Conservation (phyloP, 2,329 filamentous ascomycete genomes). For the Paecilomyces variotii region DNA sequence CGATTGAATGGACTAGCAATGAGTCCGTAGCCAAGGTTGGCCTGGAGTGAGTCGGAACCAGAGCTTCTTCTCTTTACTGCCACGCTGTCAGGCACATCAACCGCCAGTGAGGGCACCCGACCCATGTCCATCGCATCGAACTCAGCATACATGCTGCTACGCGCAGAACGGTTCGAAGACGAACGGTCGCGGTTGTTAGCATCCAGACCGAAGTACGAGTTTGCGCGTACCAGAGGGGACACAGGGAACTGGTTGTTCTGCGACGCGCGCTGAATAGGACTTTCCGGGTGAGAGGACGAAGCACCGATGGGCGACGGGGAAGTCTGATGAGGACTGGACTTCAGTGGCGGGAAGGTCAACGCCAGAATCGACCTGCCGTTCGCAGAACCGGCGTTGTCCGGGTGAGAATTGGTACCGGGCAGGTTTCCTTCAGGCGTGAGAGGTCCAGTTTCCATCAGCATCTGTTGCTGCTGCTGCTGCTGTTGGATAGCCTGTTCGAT, state of each 20-base stretch:
- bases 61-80: slow-evolving; percentile 23
- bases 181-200: slow-evolving; percentile 31
- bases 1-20: slow-evolving; percentile 31
- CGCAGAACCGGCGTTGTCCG: slow-evolving; percentile 22
- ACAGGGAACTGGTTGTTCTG: slow-evolving; percentile 23
- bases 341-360: slow-evolving; percentile 26
- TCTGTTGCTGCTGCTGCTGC: slow-evolving; percentile 39
- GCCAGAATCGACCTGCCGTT: slow-evolving; percentile 26
- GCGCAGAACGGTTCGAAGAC: slow-evolving; percentile 33
- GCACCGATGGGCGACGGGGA: slow-evolving; percentile 25
- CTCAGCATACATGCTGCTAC: slow-evolving; percentile 28
- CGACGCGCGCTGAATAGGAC: slow-evolving; percentile 22
- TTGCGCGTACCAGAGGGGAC: slow-evolving; percentile 25
- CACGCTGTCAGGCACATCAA: slow-evolving; percentile 24
- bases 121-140: slow-evolving; percentile 23
- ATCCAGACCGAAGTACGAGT: slow-evolving; percentile 22
- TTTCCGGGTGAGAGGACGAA: slow-evolving; percentile 25
- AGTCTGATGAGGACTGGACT: slow-evolving; percentile 27
- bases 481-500: slow-evolving; percentile 38
- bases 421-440: slow-evolving; percentile 54
- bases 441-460: slow-evolving; percentile 35
- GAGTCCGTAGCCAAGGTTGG: slow-evolving; percentile 29
- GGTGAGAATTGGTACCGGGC: slow-evolving; percentile 42
- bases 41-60: slow-evolving; percentile 22
- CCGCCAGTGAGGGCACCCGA: slow-evolving; percentile 21